Base-by-base conservation (phyloP, 2,329 filamentous ascomycete species). In the Fusarium coicis region DNA sequence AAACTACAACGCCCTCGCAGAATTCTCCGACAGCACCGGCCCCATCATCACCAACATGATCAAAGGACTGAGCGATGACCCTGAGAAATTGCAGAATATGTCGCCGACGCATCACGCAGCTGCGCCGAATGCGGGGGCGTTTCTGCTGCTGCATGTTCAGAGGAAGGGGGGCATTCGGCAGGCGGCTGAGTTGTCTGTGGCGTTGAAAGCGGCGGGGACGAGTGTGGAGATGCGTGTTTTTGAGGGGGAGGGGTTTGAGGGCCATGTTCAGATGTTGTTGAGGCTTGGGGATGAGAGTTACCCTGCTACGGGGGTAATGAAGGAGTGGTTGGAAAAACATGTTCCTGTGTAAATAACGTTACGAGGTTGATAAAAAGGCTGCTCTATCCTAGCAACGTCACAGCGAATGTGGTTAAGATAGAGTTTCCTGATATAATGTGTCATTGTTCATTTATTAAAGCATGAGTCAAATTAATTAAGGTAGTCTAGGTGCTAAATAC, bases 1-100 rank as follows among this genome's bases (percentile, higher is more conserved):
- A 7, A 67, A 67, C 15, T 67, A 67, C 12, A 61, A 67, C 11
- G 63, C 63, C 7, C 18, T 66, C 1, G 46, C 64, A 10, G 64
- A 66, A 5, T 42, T 67, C 10, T 30, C 46, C 6, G 64, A 67
- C 1, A 67, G 34, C 4, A 37, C 63, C 4, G 63, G 64, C 2
- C 28, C 64, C 5, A 61, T 67, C 2, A n/a, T 67, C 21, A 53
- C 18, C 0, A 67, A 67, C 6, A 61, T 67, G 64, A 19, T 67
- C 10, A 18, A 40, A 1, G 64, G 46, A 1, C 34, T 67, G 0
- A 57, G 64, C 9, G 43, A 43, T 0, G 53, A 67, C 10, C 53
- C 64, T 1, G 4, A 23, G 11, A 6, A 12, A 1, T 23, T 67
- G 1, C 5, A 30, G 2, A 36, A 37, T 7, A 67, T 67, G 64